Evolutionary conservation across 1,284 basidiomycete genomes (phyloP).

Genomic region (Leccinum griseonigrum): DNA sequence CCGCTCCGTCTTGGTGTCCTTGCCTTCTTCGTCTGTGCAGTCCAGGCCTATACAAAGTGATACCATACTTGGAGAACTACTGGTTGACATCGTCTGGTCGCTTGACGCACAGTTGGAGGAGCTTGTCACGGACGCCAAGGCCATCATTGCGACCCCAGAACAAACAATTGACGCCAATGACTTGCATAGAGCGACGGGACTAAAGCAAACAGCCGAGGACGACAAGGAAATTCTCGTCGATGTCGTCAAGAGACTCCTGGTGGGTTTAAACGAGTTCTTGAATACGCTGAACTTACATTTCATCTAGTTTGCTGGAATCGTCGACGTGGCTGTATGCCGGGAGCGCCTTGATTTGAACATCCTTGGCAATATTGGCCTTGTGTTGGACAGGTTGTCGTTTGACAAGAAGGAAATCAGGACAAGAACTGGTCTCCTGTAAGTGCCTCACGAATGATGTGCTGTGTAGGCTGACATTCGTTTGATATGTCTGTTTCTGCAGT

Average conservation of each 20-base stretch:
- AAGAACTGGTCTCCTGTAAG: conserved; percentile 77
- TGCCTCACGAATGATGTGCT: conserved; percentile 16
- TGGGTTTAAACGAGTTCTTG: conserved; percentile 37
- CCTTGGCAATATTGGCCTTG: conserved; percentile 59
- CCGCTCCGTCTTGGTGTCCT: conserved; percentile 52
- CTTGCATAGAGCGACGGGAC: conserved; percentile 36
- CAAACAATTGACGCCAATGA: conserved; percentile 12
- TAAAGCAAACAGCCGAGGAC: conserved; percentile 51
- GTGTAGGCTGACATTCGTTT: conserved; percentile 7
- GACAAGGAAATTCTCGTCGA: conserved; percentile 61
- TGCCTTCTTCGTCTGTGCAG: conserved; percentile 60
- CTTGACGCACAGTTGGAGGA: conserved; percentile 76
- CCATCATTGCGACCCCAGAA: conserved; percentile 18
- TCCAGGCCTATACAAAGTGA: conserved; percentile 38
- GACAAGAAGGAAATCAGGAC: conserved; percentile 77
- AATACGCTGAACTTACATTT: conserved; percentile 5
- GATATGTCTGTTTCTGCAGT: conserved; percentile 38
- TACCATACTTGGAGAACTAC: conserved; percentile 56
- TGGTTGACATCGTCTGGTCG: conserved; percentile 79
- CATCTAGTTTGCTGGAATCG: conserved; percentile 38
- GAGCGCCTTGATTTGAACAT: conserved; percentile 70
- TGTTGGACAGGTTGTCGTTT: conserved; percentile 58
- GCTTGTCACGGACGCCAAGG: conserved; percentile 52
- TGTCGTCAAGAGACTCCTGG: conserved; percentile 63
- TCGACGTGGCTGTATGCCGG: conserved; percentile 59